Evolutionary conservation across 257 asterid genomes (phyloP), one percentile per base, ranked within the genome.

Genomic region (Eustoma russellianum): DNA sequence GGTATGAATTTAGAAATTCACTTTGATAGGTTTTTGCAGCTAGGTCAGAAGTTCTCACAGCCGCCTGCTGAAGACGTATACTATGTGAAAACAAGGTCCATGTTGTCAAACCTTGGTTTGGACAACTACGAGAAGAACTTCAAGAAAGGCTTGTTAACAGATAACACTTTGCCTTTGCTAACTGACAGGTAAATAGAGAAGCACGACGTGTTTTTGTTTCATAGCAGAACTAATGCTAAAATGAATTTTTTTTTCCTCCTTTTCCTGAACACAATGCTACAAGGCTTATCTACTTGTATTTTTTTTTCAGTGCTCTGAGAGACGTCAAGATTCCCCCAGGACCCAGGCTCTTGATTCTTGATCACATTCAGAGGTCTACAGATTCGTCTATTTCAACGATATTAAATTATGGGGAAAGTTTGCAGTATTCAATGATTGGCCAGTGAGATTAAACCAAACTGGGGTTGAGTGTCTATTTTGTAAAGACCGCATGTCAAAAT

Each of bases 281-380:
- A 41, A 43, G 9, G 12, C 1, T 16, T 30, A 16, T 49, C 9
- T 13, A 18, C 48, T 17, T 30, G 45, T 34, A 18, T 33, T 53
- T 18, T 50, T n/a, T n/a, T 55, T 63, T 46, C 82, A 89, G 97
- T 62, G 94, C 97, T 57, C 94, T 89, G 34, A 79, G 89, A 72
- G 97, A 89, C 46, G 95, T 81, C 75, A 78, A 69, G 50, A 83
- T 89, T 50, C 97, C 97, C 57, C 94, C 95, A 0, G 95, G 95
- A 18, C 95, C 97, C 55, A 83, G 97, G 69, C 81, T 89, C 65
- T 80, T 81, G 54, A 89, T 89, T 78, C 90, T 89, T 9, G 93
- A 89, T 57, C 93, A 77, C 55, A 70, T 89, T 51, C 82, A 86
- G 57, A 86, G 97, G 97, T 87, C 58, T 62, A 46, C 33, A 5